A percentile compares a stretch with the other conserved stretches of the same genome.
These are phyloP conservation scores for Agaricus blazei DNA, from an alignment of 768 basidiomycete genomes.

Conservation along the genomic window DNA sequence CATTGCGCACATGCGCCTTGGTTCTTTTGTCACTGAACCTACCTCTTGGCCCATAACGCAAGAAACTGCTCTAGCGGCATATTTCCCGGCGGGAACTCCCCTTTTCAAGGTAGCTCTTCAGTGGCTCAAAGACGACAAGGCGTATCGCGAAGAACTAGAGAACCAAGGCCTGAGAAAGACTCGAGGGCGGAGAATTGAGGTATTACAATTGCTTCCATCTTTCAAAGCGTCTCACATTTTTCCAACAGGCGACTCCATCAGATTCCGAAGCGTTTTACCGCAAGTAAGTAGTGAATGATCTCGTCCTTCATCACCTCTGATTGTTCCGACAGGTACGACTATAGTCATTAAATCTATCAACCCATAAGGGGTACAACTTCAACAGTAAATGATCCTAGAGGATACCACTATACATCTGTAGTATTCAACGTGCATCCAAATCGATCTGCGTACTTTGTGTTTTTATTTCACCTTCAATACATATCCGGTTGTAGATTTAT, in stretches of 20 bases:
- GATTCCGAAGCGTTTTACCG: slow-evolving; percentile 84
- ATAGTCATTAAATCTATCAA: slow-evolving; percentile 27
- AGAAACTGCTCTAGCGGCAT: slow-evolving; percentile 15
- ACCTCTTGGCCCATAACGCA: slow-evolving; percentile 61
- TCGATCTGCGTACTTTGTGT: not conserved
- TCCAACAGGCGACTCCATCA: slow-evolving; percentile 48
- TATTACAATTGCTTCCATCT: slow-evolving; percentile 20
- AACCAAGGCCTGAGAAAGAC: slow-evolving; percentile 45
- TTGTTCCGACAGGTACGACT: slow-evolving; percentile 31
- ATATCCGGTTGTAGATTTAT: too few relatives aligned
- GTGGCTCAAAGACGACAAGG: slow-evolving; percentile 86
- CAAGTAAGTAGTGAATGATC: slow-evolving; percentile 49
- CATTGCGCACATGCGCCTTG: slow-evolving; percentile 86
- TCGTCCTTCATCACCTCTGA: not conserved
- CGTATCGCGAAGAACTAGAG: slow-evolving; percentile 56
- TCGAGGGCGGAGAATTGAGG: slow-evolving; percentile 54
- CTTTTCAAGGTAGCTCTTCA: slow-evolving; percentile 74
- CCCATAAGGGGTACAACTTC: not conserved
- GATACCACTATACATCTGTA: not conserved
- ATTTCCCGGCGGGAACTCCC: slow-evolving; percentile 22
- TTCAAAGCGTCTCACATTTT: slow-evolving; percentile 5
- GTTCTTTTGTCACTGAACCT: slow-evolving; percentile 62
- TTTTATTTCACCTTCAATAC: too few relatives aligned
- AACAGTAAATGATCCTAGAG: not conserved
- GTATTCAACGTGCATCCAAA: not conserved